Evolutionary conservation across 2,329 filamentous ascomycete species (phyloP), one percentile per base, ranked within the genome.

Genomic region (Cladophialophora yegresii): DNA sequence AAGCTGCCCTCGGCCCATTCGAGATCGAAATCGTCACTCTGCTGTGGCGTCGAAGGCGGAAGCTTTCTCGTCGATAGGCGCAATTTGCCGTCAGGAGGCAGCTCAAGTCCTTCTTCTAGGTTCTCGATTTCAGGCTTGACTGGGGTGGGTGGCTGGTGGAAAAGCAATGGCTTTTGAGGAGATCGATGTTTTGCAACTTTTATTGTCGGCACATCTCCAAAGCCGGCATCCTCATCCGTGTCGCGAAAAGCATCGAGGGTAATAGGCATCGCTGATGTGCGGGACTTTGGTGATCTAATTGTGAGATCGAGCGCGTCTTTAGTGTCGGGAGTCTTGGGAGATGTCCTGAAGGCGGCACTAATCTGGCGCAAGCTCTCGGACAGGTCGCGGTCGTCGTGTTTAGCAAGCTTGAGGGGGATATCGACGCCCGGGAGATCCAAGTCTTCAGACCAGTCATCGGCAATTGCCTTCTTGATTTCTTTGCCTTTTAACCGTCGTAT

Each of bases 1-100:
- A 97, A 82, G 75, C 93, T 97, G 61, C 92, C 93, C 77, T 98
- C 95, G 58, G 90, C 91, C 90, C 93, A 96, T 74, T 97, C 88
- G 65, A 80, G 66, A 70, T 90, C 93, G 71, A 96, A 87, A 67
- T 96, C 93, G 58, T 96, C 91, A 57, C 80, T 79, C 67, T 83
- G 84, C 13, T 83, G 82, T 4, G 88, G 85, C 2, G 87, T 87
- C 72, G 85, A 86, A 22, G 87, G 85, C 40, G 86, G 84, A 40
- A 89, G 85, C 72, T 77, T 80, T 47, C 83, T 85, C 7, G 77
- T 74, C 43, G 86, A 87, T 36, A 93, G 81, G 71, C 82, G 86
- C 36, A 93, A 78, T 49, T 78, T 76, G 69, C 87, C 84, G 71
- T 88, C 83, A 0, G 83, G 82, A 2, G 90, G 89, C 28, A 93